phyloP scores from a whole-genome alignment of 2,329 filamentous ascomycete species.

The Leptoxyphium fumago region DNA sequence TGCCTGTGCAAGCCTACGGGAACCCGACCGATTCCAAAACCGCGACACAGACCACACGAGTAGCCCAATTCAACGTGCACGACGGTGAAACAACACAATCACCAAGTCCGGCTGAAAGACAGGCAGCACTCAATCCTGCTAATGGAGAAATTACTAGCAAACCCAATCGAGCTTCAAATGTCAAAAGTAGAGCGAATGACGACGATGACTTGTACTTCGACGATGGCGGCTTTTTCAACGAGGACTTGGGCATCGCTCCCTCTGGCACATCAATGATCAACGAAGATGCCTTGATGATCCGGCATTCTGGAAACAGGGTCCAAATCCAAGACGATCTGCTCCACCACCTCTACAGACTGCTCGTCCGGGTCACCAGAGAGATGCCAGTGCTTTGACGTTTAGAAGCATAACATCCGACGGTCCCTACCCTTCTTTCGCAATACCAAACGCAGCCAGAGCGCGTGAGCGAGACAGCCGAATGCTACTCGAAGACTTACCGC shows the following conservation, averaged over 20 bases:
- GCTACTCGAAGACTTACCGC: constrained; percentile 17
- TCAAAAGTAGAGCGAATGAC: not conserved
- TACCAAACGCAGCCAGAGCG: constrained; percentile 13
- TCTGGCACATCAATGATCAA: constrained; percentile 9
- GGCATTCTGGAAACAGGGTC: constrained; percentile 2
- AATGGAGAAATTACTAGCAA: too few relatives aligned
- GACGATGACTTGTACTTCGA: constrained; percentile 23
- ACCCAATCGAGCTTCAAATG: too few relatives aligned
- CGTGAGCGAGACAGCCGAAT: constrained; percentile 13
- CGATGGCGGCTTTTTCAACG: constrained; percentile 18
- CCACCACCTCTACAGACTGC: not conserved
- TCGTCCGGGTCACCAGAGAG: constrained; percentile 7
- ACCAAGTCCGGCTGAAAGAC: too few relatives aligned
- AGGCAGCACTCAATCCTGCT: too few relatives aligned
- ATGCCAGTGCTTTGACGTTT: constrained; percentile 9
- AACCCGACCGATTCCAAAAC: not conserved
- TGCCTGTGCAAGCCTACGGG: constrained; percentile 2
- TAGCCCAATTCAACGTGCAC: too few relatives aligned
- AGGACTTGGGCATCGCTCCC: constrained; percentile 11
- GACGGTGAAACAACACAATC: too few relatives aligned
- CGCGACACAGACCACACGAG: not conserved
- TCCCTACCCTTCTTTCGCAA: constrained; percentile 19
- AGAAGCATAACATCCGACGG: constrained; percentile 11
- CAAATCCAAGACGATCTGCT: not conserved
- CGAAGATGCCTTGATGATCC: constrained; percentile 23